Base-by-base conservation (phyloP, 805 yeast genomes). In the Metschnikowia aberdeeniae region DNA sequence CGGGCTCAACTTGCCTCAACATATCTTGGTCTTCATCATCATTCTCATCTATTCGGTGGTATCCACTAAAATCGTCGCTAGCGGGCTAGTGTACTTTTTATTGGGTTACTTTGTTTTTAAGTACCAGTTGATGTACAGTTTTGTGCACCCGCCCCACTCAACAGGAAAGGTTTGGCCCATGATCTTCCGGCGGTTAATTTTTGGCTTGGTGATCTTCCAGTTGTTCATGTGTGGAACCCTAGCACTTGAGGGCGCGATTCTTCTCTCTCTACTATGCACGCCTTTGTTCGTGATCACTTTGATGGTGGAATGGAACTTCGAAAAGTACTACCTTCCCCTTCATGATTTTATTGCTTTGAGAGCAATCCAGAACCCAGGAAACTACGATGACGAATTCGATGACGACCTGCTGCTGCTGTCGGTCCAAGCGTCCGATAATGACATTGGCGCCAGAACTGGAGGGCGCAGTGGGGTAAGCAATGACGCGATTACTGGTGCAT, bases 91-190 rank as follows among this genome's bases (percentile, higher is more conserved):
- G 11, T 80, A 80, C 55, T 80, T 80, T 49, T 59, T 71, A 9
- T 55, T 80, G 29, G 85, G 84, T 0, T 78, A 72, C 55, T 80
- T 76, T 54, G 81, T 77, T 11, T 80, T 78, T 61, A 80, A 80
- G 60, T 80, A 80, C 55, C 86, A 80, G 64, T 64, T 80, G 50
- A 73, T 79, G 13, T 80, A 79, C 59, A 75, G 80, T 46, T 75
- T 73, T 67, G 82, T 80, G 22, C 85, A 80, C 53, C 81, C 83
- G 1, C 82, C 79, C 20, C 84, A 80, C 58, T 77, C 83, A 11
- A 80, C 85, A 0, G 86, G 86, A 5, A 78, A 78, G 54, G 82
- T 78, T 3, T 80, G 86, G 86, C 83, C 83, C 3, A 75, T 80
- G 63, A 77, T 80, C 6, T 78, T 79, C 51, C 65, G 81, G 45